Evolutionary conservation across 495 filamentous ascomycete species (phyloP), one percentile per base, ranked within the genome.

Genomic region (Neurospora pannonica): DNA sequence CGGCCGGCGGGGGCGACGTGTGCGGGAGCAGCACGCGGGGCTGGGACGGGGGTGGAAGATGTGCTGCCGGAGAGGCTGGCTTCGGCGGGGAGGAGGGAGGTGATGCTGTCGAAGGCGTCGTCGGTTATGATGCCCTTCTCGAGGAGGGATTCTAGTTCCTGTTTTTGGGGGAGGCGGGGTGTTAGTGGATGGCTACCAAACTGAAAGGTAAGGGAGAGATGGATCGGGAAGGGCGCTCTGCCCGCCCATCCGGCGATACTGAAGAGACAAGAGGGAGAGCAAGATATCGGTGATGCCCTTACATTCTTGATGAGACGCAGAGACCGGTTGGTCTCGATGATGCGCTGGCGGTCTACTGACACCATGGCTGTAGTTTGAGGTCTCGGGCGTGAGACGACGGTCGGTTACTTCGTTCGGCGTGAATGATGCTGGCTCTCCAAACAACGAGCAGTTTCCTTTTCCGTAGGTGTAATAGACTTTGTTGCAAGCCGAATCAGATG

Each of bases 61-160:
- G 85, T 82, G 37, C 86, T 80, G 74, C 80, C 82, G 71, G 85
- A 87, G 70, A 90, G 82, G 43, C 88, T 85, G 38, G 88, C 85
- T 76, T 93, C 90, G 76, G 85, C 79, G 28, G 94, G 95, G 17
- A 99, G 89, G 77, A 93, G 88, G 74, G 85, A 81, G 73, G 92
- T 85, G 79, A 98, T 92, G 19, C 86, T 85, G 71, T 90, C 87
- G 76, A 93, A 92, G 78, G 90, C 89, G 69, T 89, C 82, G 74
- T 90, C 88, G 73, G 87, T 89, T 79, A 99, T 91, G 74, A 93
- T 85, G 70, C 89, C 87, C 73, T 91, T 86, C 78, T 97, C 94
- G 74, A 91, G 87, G 72, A 99, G 92, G 75, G 91, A 92, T 79
- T 97, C 95, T 72, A 99, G 93, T 83, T 99, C 96, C 95, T 97